phyloP scores from a whole-genome alignment of 73 alveolate species.

The Breviolum minutum region DNA sequence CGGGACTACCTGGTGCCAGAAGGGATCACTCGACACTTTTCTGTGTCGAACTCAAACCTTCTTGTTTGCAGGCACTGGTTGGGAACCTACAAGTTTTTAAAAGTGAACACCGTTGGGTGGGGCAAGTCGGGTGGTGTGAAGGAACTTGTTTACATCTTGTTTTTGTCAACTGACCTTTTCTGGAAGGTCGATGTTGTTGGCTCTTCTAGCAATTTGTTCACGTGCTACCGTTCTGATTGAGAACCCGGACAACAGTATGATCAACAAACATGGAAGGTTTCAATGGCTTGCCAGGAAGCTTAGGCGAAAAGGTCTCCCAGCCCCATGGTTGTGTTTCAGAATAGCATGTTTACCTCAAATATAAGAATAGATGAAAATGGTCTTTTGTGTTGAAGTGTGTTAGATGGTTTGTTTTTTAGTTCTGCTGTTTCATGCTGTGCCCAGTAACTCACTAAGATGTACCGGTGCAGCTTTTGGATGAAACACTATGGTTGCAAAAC shows the following conservation, averaged over 20 bases:
- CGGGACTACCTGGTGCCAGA: neutral
- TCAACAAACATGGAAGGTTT: neutral
- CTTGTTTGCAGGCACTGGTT: neutral
- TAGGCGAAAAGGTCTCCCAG: neutral
- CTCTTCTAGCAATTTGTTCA: neutral
- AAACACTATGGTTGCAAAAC: slow-evolving; percentile 11
- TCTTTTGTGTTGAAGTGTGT: too few species aligned
- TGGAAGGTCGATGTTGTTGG: neutral
- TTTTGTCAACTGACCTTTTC: neutral
- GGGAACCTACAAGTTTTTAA: neutral
- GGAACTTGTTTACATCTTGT: neutral
- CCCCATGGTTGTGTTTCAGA: neutral
- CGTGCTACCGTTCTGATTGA: neutral
- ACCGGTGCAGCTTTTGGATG: neutral
- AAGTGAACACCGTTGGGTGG: neutral
- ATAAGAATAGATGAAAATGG: too few species aligned
- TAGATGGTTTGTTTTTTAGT: neutral
- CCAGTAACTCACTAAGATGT: slow-evolving; percentile 34
- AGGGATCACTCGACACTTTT: neutral
- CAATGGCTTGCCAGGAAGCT: neutral
- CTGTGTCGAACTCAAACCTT: neutral
- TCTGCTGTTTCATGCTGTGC: neutral
- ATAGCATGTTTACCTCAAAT: too few species aligned
- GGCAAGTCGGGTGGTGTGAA: neutral
- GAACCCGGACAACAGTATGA: slow-evolving; percentile 23